Evolutionary conservation across 257 asterid species (phyloP).

Genomic region (Primulina tabacum): DNA sequence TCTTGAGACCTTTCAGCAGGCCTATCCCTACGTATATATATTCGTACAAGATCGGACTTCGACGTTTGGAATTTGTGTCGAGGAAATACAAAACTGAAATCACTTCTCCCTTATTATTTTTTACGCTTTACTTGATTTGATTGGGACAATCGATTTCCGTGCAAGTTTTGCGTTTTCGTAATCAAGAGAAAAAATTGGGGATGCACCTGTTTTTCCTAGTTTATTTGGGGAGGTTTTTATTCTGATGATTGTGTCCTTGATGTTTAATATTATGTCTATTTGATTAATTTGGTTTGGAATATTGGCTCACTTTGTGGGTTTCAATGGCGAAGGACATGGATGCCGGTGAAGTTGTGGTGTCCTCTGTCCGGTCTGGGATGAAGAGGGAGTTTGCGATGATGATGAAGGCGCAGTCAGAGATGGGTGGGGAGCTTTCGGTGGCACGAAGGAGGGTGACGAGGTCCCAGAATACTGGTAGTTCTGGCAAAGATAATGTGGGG

Average conservation of each 20-base stretch:
- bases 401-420: slow-evolving; percentile 68
- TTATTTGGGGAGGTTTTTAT: not conserved
- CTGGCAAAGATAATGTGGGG: slow-evolving; percentile 25
- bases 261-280: slow-evolving; percentile 24
- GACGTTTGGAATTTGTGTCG: not conserved
- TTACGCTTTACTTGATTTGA: not conserved
- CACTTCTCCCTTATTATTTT: not conserved
- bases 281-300: slow-evolving; percentile 21
- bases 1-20: not conserved
- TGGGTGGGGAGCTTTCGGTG: slow-evolving; percentile 36
- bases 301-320: slow-evolving; percentile 11
- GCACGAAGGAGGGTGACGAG: slow-evolving; percentile 69
- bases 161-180: too few relatives aligned
- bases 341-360: slow-evolving; percentile 44
- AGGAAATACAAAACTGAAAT: not conserved
- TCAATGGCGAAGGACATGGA: slow-evolving; percentile 44
- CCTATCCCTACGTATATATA: not conserved
- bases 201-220: too few relatives aligned
- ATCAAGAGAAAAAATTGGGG: not conserved
- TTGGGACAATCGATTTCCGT: not conserved
- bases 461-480: slow-evolving; percentile 44
- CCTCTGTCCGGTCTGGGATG: slow-evolving; percentile 75
- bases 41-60: not conserved
- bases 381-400: slow-evolving; percentile 77
- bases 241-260: not conserved